Evolutionary conservation across 192 early-diverging fungal species (phyloP), one percentile per base, ranked within the genome.

Genomic region (Phycomyces blakesleeanus): DNA sequence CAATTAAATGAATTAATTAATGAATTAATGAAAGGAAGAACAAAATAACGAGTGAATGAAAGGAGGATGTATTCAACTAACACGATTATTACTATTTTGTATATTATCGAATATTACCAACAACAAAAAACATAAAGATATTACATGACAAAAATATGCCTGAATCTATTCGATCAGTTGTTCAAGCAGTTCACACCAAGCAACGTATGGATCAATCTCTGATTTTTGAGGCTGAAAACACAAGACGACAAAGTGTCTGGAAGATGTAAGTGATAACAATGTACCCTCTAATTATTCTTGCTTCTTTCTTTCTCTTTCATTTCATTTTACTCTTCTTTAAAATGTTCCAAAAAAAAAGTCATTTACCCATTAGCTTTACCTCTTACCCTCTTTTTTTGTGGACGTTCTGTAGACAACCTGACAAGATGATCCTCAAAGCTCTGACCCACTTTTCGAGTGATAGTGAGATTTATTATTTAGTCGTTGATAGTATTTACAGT

Each of bases 151-250:
- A 34, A 34, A 2, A 34, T 2, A 34, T 34, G 29, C 29, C 29
- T 34, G 29, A 34, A 7, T 7, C 21, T 14, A 21, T 68, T 22
- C 40, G 74, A 26, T 71, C 66, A 2, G 73, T 81, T 57, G 73
- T 83, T 42, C 63, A 73, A 18, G 12, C 44, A 26, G 55, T 64
- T 34, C 81, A 80, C 44, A 57, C 70, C 50, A 73, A 79, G 39
- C 72, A 72, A 24, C 65, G 65, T 9, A 65, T 74, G 22, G 82
- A 84, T 61, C 64, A 67, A 44, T 74, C 76, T 14, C 72, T 74
- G 37, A 58, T 81, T 39, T 71, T 68, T 20, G 68, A 72, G 18
- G 66, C 67, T 5, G 72, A 72, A 10, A 76, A 68, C 50, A 69
- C 66, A 8, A 73, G 59, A 21, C 55, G 69, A 12, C 73, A 70